These are phyloP conservation scores for Cyberlindnera samutprakarnensis DNA, from an alignment of 805 yeast genomes.

Conservation along the genomic window DNA sequence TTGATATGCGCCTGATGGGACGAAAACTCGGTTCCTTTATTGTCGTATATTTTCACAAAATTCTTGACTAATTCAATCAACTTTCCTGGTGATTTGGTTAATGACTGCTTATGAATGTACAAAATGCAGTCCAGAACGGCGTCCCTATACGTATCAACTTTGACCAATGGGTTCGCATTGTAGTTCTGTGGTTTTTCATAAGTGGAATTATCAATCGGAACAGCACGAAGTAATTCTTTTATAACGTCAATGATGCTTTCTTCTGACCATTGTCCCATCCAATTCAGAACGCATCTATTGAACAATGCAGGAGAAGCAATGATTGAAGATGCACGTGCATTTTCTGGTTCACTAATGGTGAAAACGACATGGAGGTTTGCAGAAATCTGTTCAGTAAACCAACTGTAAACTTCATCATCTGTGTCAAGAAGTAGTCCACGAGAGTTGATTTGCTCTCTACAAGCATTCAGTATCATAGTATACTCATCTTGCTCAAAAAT, in stretches of 20 bases:
- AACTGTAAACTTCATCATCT: conserved; percentile 58
- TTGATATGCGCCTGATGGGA: conserved; percentile 65
- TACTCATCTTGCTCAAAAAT: conserved; percentile 73
- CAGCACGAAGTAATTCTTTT: conserved; percentile 26
- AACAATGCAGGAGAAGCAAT: conserved; percentile 82
- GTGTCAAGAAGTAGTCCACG: conserved; percentile 61
- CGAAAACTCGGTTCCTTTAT: conserved; percentile 43
- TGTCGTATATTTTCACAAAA: conserved; percentile 35
- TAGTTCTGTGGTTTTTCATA: conserved; percentile 28
- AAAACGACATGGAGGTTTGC: conserved; percentile 77
- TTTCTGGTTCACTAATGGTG: conserved; percentile 52
- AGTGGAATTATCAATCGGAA: conserved; percentile 48
- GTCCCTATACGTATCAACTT: conserved; percentile 28
- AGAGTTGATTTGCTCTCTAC: conserved; percentile 48
- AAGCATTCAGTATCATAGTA: conserved; percentile 39
- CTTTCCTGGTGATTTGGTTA: conserved; percentile 41
- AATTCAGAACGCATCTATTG: conserved; percentile 80
- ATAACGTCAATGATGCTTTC: conserved; percentile 46
- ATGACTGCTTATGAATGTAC: conserved; percentile 31
- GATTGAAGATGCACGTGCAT: conserved; percentile 31
- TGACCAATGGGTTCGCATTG: conserved; percentile 6
- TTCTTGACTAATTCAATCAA: conserved; percentile 42
- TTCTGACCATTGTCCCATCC: conserved; percentile 82
- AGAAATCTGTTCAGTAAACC: conserved; percentile 68
- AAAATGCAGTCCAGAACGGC: conserved; percentile 41